Base-by-base conservation (phyloP, 2,329 filamentous ascomycete genomes). In the Sporothrix mexicana region DNA sequence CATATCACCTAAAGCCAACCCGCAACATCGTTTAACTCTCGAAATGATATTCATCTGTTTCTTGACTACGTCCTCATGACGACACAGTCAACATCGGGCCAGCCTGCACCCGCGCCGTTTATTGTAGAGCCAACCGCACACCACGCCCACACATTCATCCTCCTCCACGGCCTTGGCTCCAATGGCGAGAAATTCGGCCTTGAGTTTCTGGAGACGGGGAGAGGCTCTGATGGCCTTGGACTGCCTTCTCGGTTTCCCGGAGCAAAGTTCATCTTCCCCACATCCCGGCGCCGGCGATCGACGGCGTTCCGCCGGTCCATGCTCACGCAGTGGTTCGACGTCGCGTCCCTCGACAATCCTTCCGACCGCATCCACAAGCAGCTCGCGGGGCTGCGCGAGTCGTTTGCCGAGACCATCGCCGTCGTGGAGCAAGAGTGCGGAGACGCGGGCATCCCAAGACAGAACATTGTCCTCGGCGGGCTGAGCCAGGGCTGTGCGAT, bases 141-240 rank as follows among this genome's bases (percentile, higher is more conserved):
- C 9, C 79, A 80, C 71, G 78, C 77, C 0, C 76, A 80, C 61
- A 79, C 74, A 57, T 9, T 81, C 0, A 78, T 81, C 7, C 73
- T 81, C 9, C 77, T 80, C 8, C 79, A 81, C 59, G 79, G 78
- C 1, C 73, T 80, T 8, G 79, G 77, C 15, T 81, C 79, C 5
- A 79, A 78, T 17, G 79, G 80, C 15, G 69, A 78, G 25, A 78
- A 77, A 5, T 83, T 82, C 23, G 81, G 81, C 9, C 70, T 53
- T 2, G 80, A 80, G 47, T 15, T 51, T 2, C 49, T 51, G 13
- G 49, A 51, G n/a, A 51, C 49, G 15, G 49, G 49, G 6, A 51
- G 6, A 4, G n/a, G 15, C 7, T 7, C 49, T 51, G 49, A 51
- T 15, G 49, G 12, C 49, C 12, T 15, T 3, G n/a, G 15, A n/a